Evolutionary conservation across 331 rosid species (phyloP).

Genomic region (Malus hybrid): DNA sequence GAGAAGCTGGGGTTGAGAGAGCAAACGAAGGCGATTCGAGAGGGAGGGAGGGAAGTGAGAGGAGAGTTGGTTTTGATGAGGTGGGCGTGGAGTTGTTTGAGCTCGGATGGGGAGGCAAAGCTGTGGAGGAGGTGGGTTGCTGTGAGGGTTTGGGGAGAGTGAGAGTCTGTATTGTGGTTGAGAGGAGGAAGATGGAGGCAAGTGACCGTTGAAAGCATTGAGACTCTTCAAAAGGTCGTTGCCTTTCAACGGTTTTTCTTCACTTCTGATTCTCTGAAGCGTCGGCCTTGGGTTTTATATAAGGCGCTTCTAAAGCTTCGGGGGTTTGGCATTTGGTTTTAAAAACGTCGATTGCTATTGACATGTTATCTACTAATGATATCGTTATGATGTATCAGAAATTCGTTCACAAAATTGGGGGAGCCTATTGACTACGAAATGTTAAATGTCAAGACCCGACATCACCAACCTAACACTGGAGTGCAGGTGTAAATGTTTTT

Average conservation of each 20-base stretch:
- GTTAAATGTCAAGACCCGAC: no score
- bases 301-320: not conserved
- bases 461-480: no score
- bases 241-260: not conserved
- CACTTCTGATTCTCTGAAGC: not conserved
- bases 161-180: not conserved
- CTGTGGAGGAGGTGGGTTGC: conserved; percentile 1
- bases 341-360: not conserved
- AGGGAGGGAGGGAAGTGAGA: conserved; percentile 24
- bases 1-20: conserved; percentile 19
- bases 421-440: no score
- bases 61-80: conserved; percentile 25
- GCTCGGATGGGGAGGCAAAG: conserved; percentile 24
- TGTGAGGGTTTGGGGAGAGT: not conserved
- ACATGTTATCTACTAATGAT: no score
- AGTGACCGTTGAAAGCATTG: conserved; percentile 1
- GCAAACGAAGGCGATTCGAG: conserved; percentile 16
- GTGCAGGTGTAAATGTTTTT: no score
- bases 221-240: not conserved
- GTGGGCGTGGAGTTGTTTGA: conserved; percentile 36
- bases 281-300: not conserved
- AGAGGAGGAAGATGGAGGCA: conserved; percentile 3
- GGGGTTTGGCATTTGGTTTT: not conserved
- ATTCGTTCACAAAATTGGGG: no score
- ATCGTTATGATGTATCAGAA: no score